These are phyloP conservation scores for Tylopilus cervinicoccineus DNA, from an alignment of 768 basidiomycete species.

Conservation along the genomic window DNA sequence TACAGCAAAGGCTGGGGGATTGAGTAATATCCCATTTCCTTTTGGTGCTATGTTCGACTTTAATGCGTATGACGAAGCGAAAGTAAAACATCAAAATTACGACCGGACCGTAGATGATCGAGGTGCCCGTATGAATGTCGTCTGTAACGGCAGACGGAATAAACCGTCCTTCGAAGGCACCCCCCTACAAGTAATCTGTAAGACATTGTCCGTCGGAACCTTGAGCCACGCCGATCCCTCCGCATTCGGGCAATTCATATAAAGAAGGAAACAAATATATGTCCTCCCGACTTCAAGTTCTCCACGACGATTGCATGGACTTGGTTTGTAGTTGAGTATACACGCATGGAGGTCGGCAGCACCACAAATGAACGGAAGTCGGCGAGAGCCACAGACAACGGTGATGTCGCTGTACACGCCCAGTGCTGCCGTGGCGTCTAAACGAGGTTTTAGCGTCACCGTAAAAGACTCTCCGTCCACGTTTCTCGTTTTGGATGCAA, in stretches of 20 bases:
- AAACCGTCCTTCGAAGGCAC: neutral
- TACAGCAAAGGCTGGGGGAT: no score
- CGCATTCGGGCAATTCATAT: slow-evolving; percentile 1
- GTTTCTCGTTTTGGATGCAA: neutral
- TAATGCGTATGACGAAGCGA: neutral
- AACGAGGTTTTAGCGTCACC: slow-evolving; percentile 12
- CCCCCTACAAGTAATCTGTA: slow-evolving; percentile 13
- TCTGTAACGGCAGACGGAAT: slow-evolving; percentile 11
- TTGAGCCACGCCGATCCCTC: slow-evolving; percentile 21
- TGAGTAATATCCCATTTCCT: no score
- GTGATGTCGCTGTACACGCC: slow-evolving; percentile 11
- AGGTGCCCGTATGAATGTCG: slow-evolving; percentile 14
- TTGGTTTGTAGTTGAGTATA: slow-evolving; percentile 21
- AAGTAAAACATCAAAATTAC: neutral
- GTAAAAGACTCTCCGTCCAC: neutral
- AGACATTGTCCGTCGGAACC: slow-evolving; percentile 22
- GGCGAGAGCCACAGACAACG: slow-evolving; percentile 14
- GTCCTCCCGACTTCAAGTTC: slow-evolving; percentile 13
- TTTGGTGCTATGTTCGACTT: no score
- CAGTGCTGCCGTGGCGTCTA: neutral
- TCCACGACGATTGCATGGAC: neutral
- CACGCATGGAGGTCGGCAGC: slow-evolving; percentile 18
- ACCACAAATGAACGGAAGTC: slow-evolving; percentile 10
- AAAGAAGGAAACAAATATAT: slow-evolving; percentile 23
- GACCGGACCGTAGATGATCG: neutral